These are phyloP conservation scores for Zea mays DNA, from an alignment of 176 grass and related monocot species.

Conservation along the genomic window DNA sequence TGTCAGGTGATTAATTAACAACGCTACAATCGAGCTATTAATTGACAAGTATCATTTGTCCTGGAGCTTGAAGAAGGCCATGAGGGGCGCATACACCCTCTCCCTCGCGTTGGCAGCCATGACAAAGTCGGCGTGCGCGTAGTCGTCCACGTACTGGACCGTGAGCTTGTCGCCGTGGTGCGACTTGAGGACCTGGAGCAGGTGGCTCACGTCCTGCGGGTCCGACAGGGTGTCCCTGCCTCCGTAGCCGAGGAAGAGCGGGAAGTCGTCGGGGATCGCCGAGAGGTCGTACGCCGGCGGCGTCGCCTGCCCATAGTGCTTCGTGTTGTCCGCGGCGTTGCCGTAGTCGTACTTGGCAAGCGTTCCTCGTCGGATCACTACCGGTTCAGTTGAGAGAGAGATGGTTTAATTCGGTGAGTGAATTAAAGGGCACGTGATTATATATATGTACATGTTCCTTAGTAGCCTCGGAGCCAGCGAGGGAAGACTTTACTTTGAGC, in stretches of 20 bases:
- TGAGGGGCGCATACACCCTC: conserved; percentile 45
- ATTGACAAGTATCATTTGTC: conserved; percentile 27
- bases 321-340: conserved; percentile 40
- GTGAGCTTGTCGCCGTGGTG: conserved; percentile 50
- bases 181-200: conserved; percentile 35
- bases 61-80: conserved; percentile 58
- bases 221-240: conserved; percentile 62
- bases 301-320: conserved; percentile 46
- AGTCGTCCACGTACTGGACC: conserved; percentile 51
- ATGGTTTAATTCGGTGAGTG: not conserved
- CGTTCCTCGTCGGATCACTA: conserved; percentile 52
- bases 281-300: conserved; percentile 55
- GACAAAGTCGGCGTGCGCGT: conserved; percentile 62
- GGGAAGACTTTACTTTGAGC: conserved; percentile 48
- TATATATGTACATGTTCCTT: not conserved
- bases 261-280: conserved; percentile 48
- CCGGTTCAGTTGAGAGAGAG: not conserved
- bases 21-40: not conserved
- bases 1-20: not conserved
- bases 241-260: conserved; percentile 59
- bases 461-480: not conserved
- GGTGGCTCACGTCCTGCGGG: conserved; percentile 39
- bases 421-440: not conserved
- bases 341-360: conserved; percentile 65
- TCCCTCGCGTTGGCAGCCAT: conserved; percentile 42